These are phyloP conservation scores for Rehmannia glutinosa DNA, from an alignment of 257 asterid genomes.

Conservation along the genomic window DNA sequence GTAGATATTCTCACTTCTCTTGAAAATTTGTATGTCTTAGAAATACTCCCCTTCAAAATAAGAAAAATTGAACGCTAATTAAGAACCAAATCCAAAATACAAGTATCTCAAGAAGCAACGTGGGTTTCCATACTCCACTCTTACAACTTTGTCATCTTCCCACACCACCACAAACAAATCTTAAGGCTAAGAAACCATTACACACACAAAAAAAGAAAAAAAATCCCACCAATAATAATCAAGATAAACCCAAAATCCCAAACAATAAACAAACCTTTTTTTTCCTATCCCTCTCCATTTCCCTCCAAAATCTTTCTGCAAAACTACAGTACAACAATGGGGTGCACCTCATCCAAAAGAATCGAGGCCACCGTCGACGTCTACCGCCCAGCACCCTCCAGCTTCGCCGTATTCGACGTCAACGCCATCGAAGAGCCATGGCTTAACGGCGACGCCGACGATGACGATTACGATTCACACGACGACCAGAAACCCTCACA, in stretches of 20 bases:
- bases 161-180: not conserved
- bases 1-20: too few relatives aligned
- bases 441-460: constrained; percentile 34
- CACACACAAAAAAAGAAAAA: not conserved
- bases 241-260: not conserved
- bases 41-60: too few relatives aligned
- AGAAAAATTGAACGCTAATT: too few relatives aligned
- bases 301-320: constrained; percentile 23
- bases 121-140: constrained; percentile 23
- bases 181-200: not conserved
- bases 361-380: constrained; percentile 50
- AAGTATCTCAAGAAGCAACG: constrained; percentile 15
- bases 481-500: constrained; percentile 38
- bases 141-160: not conserved
- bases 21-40: too few relatives aligned
- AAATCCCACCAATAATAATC: constrained; percentile 1
- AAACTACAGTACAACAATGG: constrained; percentile 55
- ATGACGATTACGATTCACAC: constrained; percentile 3
- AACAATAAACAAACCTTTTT: not conserved
- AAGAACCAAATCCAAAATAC: not conserved
- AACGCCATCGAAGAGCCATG: constrained; percentile 83
- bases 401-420: constrained; percentile 76
- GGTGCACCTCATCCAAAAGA: constrained; percentile 77
- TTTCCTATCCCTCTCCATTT: not conserved
- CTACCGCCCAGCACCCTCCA: constrained; percentile 80